A percentile compares a stretch with the other conserved stretches of the same genome.
phyloP scores from a whole-genome alignment of 2,329 filamentous ascomycete species.

The Scopulariopsis brevicaulis region DNA sequence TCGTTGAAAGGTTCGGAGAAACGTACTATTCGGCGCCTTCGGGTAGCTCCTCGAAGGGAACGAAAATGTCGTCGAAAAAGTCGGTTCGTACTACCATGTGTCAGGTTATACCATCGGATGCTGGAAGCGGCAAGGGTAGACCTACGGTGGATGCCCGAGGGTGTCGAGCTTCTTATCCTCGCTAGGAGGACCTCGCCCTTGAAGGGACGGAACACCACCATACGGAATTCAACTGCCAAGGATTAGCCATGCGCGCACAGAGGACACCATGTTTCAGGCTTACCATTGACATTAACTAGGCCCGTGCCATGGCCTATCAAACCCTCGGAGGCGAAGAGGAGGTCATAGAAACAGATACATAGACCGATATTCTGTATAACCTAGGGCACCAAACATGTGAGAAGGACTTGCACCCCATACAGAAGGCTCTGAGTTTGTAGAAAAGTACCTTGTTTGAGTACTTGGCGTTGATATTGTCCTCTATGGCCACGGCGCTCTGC shows the following conservation, averaged over 20 bases:
- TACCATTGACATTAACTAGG: conserved; percentile 88
- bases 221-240: conserved; percentile 75
- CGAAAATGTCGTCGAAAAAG: conserved; percentile 88
- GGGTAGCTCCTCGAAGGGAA: conserved; percentile 64
- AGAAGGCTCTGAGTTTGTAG: too few species aligned
- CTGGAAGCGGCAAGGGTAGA: background rate
- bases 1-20: conserved; percentile 20
- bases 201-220: conserved; percentile 91
- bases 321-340: conserved; percentile 82
- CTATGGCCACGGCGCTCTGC: conserved; percentile 70
- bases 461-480: conserved; percentile 95
- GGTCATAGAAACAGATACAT: conserved; percentile 86
- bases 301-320: conserved; percentile 88
- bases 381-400: too few species aligned
- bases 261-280: conserved; percentile 7
- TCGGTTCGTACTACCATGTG: conserved; percentile 55
- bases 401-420: too few species aligned
- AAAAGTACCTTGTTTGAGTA: conserved; percentile 66
- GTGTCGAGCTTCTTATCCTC: conserved; percentile 64
- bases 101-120: background rate
- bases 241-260: background rate
- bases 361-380: conserved; percentile 90
- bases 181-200: conserved; percentile 86
- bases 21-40: conserved; percentile 66
- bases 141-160: conserved; percentile 59